Conservation (phyloP, 1,284 basidiomycete species). For the Boletus semigastroideus region DNA sequence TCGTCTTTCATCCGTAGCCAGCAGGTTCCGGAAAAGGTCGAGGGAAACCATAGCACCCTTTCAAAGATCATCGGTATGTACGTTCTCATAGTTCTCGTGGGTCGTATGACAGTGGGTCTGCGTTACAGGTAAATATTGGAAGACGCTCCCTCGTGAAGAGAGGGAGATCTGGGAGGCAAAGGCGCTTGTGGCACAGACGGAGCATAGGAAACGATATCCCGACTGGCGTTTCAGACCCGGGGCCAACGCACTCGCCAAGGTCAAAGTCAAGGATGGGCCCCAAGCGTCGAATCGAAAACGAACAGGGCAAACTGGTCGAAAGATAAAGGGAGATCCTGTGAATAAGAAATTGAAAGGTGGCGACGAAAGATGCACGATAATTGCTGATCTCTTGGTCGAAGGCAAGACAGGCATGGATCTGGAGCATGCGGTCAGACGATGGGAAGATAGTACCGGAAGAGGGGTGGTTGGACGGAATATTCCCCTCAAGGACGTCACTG, state of each 20-base stretch:
- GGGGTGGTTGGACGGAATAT: conserved; percentile 6
- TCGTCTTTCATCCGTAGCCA: conserved; percentile 82
- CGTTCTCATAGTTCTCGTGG: not conserved
- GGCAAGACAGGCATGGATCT: conserved; percentile 51
- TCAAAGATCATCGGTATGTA: conserved; percentile 56
- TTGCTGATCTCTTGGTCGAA: conserved; percentile 50
- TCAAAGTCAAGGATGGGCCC: conserved; percentile 40
- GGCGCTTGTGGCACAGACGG: conserved; percentile 70
- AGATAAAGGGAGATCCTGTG: conserved; percentile 34
- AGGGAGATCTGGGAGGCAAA: conserved; percentile 73
- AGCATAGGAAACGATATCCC: conserved; percentile 74
- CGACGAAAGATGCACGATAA: conserved; percentile 42
- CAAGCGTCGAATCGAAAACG: conserved; percentile 37
- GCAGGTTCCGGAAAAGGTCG: conserved; percentile 73
- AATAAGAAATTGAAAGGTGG: conserved; percentile 29
- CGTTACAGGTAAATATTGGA: conserved; percentile 56
- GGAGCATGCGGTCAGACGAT: conserved; percentile 47
- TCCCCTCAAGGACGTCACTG: conserved; percentile 2
- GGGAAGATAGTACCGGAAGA: conserved; percentile 24
- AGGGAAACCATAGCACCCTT: conserved; percentile 76
- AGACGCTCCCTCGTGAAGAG: conserved; percentile 57
- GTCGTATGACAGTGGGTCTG: conserved; percentile 1
- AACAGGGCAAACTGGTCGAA: conserved; percentile 38
- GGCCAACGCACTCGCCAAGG: conserved; percentile 53
- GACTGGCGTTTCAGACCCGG: conserved; percentile 74